Base-by-base conservation (phyloP, 2,329 filamentous ascomycete genomes). In the Colletotrichum sp. region DNA sequence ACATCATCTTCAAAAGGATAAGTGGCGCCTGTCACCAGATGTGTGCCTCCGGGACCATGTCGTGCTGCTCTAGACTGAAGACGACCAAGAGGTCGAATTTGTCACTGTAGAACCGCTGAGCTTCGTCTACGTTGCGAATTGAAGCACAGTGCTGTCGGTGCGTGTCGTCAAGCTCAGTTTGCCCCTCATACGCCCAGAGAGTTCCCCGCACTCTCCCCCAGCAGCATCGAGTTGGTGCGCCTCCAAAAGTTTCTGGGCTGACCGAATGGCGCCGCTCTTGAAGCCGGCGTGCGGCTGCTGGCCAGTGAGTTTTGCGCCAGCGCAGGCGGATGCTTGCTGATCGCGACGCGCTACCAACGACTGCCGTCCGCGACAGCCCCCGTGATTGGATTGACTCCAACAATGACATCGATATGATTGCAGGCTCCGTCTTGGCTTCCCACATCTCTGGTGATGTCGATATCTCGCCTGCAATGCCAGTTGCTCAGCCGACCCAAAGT, bases 381-480 rank as follows among this genome's bases (percentile, higher is more conserved):
- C 55, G n/a, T 71, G 71, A 76, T 76, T 75, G 71, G 74, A 26
- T 18, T 12, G 28, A 75, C 26, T 32, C 56, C 61, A 75, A 63
- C 24, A 61, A 76, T 76, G 74, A 75, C 74, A 76, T 74, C 52
- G 65, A 21, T 16, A 75, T 73, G 73, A 75, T 67, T 64, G 48
- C 32, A 58, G 12, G n/a, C 58, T 56, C 34, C 24, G 43, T 21
- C 69, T 75, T 75, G 73, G 73, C 73, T 64, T 52, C 13, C 58
- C 28, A 21, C 32, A 48, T 26, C 32, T 58, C 59, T 21, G 63
- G 30, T 52, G 13, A 62, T n/a, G 24, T 69, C 36, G 55, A 59
- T 62, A 24, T 34, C 30, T 52, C n/a, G 43, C n/a, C 43, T 52
- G 43, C 43, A 52, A 21, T 52, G n/a, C n/a, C n/a, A n/a, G 21